Percentiles rank a stretch among this genome's conserved stretches.
Evolutionary conservation across 208 protist genomes (phyloP).

Genomic region (Leishmania tropica): DNA sequence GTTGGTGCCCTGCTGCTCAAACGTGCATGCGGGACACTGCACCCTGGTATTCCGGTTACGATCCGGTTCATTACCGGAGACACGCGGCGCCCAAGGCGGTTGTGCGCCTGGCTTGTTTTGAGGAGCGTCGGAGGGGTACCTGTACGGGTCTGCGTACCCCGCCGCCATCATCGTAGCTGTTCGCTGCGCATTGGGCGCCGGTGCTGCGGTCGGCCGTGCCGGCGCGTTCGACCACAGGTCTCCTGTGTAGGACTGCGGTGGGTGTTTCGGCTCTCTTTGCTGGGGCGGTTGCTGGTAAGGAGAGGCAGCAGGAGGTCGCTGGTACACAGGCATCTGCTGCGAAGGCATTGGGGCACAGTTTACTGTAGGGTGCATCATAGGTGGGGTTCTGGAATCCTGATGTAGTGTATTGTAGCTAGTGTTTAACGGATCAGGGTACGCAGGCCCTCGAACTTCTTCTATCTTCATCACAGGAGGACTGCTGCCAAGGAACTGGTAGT

Average conservation of each 20-base stretch:
- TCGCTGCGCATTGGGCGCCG: background rate
- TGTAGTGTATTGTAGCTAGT: background rate
- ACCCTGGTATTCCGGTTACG: constrained; percentile 22
- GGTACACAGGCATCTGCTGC: background rate
- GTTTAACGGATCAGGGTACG: background rate
- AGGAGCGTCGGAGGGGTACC: background rate
- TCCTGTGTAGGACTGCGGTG: constrained; percentile 12
- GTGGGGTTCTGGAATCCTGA: background rate
- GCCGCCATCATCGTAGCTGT: background rate
- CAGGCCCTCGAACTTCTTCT: background rate
- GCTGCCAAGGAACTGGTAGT: background rate
- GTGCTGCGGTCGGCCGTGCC: background rate
- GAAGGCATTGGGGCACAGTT: background rate
- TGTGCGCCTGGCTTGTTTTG: background rate
- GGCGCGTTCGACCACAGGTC: constrained; percentile 18
- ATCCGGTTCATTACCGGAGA: background rate
- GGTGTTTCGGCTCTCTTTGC: background rate
- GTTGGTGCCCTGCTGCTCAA: constrained; percentile 39
- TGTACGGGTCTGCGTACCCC: constrained; percentile 6
- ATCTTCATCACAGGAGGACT: background rate
- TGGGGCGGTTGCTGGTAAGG: background rate
- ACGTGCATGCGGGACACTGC: constrained; percentile 50
- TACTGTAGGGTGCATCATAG: background rate
- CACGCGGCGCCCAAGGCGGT: background rate
- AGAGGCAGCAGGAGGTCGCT: background rate